Percentiles rank a stretch among this genome's conserved stretches.
Evolutionary conservation across 2,329 filamentous ascomycete genomes (phyloP).

Genomic region (Stemphylium vesicarium): DNA sequence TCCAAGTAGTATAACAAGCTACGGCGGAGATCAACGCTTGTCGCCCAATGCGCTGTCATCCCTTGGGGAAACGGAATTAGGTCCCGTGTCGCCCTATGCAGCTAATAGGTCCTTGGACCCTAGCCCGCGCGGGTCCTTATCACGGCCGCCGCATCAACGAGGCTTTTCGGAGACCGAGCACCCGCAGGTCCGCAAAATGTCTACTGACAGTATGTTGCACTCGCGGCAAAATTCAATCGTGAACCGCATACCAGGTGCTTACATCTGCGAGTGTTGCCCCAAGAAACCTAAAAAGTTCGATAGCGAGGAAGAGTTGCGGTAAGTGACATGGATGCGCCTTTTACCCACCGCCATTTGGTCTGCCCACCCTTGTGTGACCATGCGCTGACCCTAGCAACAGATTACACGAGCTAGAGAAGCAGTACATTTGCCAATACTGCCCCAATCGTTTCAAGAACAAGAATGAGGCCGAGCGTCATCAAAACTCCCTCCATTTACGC

Average conservation of each 20-base stretch:
- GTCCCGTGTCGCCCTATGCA: constrained; percentile 62
- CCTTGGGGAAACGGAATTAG: constrained; percentile 60
- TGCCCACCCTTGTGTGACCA: constrained; percentile 15
- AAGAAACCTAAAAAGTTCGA: constrained; percentile 98
- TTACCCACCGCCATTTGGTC: constrained; percentile 35
- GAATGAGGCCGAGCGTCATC: constrained; percentile 95
- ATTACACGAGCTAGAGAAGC: constrained; percentile 90
- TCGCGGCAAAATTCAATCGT: constrained; percentile 58
- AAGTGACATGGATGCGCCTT: constrained; percentile 50
- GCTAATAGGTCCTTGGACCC: constrained; percentile 55
- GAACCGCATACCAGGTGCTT: constrained; percentile 62
- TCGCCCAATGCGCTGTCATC: constrained; percentile 68
- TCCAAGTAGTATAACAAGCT: constrained; percentile 70
- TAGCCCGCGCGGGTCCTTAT: constrained; percentile 51
- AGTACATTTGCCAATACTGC: constrained; percentile 92
- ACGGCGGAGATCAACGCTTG: constrained; percentile 65
- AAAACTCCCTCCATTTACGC: constrained; percentile 91
- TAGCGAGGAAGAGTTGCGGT: constrained; percentile 82
- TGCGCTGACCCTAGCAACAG: constrained; percentile 56
- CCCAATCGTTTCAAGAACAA: constrained; percentile 98
- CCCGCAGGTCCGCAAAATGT: constrained; percentile 54
- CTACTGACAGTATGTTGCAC: constrained; percentile 52
- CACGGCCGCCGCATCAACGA: constrained; percentile 50
- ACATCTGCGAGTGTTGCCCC: constrained; percentile 91
- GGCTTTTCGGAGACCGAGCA: constrained; percentile 51